phyloP scores from a whole-genome alignment of 2,329 filamentous ascomycete genomes.

The Nigrospora oryzae region DNA sequence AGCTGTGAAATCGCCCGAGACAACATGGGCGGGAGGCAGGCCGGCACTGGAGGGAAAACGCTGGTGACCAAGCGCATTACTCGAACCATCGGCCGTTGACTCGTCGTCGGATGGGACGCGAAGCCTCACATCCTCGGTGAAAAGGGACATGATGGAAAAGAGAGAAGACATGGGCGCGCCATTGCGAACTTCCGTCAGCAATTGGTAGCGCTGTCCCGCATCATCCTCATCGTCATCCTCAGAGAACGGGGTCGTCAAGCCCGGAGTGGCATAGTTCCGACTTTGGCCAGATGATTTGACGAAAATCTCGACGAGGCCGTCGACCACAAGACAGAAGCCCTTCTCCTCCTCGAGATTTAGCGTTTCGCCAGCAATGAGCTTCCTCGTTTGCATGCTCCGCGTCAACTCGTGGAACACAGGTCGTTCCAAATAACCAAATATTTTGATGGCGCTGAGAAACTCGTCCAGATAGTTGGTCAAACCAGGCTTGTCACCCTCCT shows the following conservation, averaged over 20 bases:
- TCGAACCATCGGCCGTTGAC: slow-evolving; percentile 16
- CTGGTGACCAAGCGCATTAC: slow-evolving; percentile 17
- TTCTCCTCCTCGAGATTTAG: slow-evolving; percentile 95
- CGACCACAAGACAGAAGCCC: slow-evolving; percentile 94
- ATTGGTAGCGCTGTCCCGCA: slow-evolving; percentile 72
- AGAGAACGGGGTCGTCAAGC: slow-evolving; percentile 10
- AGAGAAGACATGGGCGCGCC: slow-evolving; percentile 97
- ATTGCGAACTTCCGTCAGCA: slow-evolving; percentile 95
- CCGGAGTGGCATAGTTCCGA: slow-evolving; percentile 39
- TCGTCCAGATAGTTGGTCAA: slow-evolving; percentile 96
- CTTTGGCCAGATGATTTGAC: slow-evolving; percentile 67
- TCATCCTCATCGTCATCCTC: slow-evolving; percentile 58
- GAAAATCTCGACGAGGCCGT: slow-evolving; percentile 94
- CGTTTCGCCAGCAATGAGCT: slow-evolving; percentile 92
- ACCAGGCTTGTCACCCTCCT: slow-evolving; percentile 81
- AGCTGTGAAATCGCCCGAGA: slow-evolving; percentile 7
- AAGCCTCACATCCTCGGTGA: slow-evolving; percentile 88
- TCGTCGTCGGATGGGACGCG: slow-evolving; percentile 60
- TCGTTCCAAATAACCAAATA: slow-evolving; percentile 93
- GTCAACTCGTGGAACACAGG: slow-evolving; percentile 98
- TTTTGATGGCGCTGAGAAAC: slow-evolving; percentile 96
- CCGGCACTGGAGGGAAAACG: slow-evolving; percentile 15
- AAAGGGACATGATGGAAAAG: slow-evolving; percentile 93
- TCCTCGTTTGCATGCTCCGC: slow-evolving; percentile 94
- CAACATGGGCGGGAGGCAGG: slow-evolving; percentile 7